Evolutionary conservation across 805 yeast species (phyloP).

Genomic region (Saccharomycopsis amapae): DNA sequence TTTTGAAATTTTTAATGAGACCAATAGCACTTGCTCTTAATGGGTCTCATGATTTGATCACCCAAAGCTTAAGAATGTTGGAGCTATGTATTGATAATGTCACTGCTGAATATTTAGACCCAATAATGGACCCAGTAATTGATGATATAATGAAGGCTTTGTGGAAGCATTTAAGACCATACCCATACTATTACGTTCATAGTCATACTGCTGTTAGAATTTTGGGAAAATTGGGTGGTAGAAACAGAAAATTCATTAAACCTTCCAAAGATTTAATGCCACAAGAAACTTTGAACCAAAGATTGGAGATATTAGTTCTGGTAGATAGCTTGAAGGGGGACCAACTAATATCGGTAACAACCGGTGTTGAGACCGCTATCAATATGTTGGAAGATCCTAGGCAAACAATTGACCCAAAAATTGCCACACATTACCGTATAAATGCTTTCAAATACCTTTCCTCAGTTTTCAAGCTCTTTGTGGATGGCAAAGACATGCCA

Average conservation of each 20-base stretch:
- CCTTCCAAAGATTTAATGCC: conserved; percentile 58
- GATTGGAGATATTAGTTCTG: conserved; percentile 58
- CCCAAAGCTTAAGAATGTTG: conserved; percentile 88
- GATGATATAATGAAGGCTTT: conserved; percentile 90
- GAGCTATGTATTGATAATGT: conserved; percentile 93
- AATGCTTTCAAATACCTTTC: conserved; percentile 73
- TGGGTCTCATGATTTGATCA: conserved; percentile 83
- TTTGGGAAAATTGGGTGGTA: conserved; percentile 91
- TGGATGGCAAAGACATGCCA: conserved; percentile 40
- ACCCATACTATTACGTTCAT: conserved; percentile 92
- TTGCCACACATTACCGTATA: conserved; percentile 54
- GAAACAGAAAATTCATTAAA: conserved; percentile 78
- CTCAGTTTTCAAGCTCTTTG: conserved; percentile 57
- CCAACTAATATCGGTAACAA: conserved; percentile 70
- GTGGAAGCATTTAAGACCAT: conserved; percentile 84
- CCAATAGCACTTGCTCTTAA: conserved; percentile 87
- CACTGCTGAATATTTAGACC: conserved; percentile 94
- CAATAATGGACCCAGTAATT: conserved; percentile 91
- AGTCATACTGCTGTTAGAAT: conserved; percentile 91
- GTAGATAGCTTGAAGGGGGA: conserved; percentile 60
- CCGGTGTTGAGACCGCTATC: conserved; percentile 76
- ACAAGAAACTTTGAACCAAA: conserved; percentile 52
- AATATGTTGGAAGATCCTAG: conserved; percentile 63
- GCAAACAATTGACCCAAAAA: conserved; percentile 26
- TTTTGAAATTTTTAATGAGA: conserved; percentile 75